Conservation (phyloP, 768 basidiomycete species). For the Xerocomellus amylosporus region DNA sequence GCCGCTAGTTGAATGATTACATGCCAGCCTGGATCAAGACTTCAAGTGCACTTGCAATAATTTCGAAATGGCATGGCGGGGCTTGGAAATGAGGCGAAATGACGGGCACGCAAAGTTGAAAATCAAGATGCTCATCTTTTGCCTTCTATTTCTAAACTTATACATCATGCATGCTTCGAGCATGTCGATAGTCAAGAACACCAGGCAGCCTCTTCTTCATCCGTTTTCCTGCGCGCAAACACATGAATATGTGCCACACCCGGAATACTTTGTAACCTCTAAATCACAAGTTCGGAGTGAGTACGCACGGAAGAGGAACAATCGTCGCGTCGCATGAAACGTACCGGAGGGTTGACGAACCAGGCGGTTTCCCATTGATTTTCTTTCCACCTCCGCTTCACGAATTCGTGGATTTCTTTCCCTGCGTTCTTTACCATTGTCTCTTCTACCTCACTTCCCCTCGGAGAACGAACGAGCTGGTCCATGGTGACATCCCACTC, state of each 20-base stretch:
- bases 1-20: background rate
- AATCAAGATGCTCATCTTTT: slow-evolving; percentile 1
- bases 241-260: slow-evolving; percentile 86
- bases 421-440: slow-evolving; percentile 49
- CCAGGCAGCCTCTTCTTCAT: slow-evolving; percentile 22
- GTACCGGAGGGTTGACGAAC: slow-evolving; percentile 87
- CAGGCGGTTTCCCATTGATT: slow-evolving; percentile 85
- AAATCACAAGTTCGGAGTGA: slow-evolving; percentile 5
- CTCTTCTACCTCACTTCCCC: slow-evolving; percentile 53
- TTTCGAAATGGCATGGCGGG: too few relatives aligned
- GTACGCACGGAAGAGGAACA: background rate
- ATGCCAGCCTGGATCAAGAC: background rate
- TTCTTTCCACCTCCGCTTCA: slow-evolving; percentile 66
- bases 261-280: slow-evolving; percentile 81
- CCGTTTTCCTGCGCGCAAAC: slow-evolving; percentile 62
- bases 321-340: slow-evolving; percentile 18
- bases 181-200: slow-evolving; percentile 1
- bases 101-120: background rate
- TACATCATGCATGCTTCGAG: background rate
- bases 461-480: slow-evolving; percentile 51
- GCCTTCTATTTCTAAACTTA: slow-evolving; percentile 7
- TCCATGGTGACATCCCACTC: slow-evolving; percentile 72
- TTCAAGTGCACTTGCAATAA: background rate
- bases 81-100: background rate
- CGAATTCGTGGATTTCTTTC: slow-evolving; percentile 58